These are phyloP conservation scores for Pseudogymnoascus sp. DNA, from an alignment of 2,329 filamentous ascomycete genomes.

Conservation along the genomic window DNA sequence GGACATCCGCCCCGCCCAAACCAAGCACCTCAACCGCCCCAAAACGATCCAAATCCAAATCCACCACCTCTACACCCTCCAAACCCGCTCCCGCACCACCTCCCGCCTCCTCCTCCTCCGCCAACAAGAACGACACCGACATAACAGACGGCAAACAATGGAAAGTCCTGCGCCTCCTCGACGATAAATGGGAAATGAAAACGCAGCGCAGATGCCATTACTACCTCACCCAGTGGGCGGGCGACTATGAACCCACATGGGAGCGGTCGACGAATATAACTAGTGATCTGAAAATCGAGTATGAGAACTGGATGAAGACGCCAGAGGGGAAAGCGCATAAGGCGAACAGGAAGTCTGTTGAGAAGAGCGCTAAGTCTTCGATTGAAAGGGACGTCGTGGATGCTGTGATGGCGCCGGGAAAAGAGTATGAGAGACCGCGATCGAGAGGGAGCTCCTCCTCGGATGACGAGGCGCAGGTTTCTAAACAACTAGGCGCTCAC, in stretches of 20 bases:
- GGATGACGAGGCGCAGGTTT: neutral
- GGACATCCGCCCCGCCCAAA: neutral
- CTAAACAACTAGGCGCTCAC: neutral
- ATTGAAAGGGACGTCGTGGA: neutral
- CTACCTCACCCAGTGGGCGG: neutral
- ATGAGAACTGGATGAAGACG: neutral
- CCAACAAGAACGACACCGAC: too few species aligned
- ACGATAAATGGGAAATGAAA: neutral
- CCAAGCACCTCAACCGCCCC: neutral
- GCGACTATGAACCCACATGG: neutral
- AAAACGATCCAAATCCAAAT: neutral
- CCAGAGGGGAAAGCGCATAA: neutral
- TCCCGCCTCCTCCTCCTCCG: neutral
- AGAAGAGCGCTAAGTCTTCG: neutral
- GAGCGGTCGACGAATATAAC: neutral
- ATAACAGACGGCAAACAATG: neutral
- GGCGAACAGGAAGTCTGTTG: neutral
- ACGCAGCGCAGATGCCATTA: neutral
- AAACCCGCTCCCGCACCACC: neutral
- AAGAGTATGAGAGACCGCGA: neutral
- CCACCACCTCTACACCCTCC: neutral
- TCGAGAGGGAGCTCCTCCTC: neutral
- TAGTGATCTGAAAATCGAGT: neutral
- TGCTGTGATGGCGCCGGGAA: neutral
- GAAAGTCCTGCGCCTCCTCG: neutral